Conservation (phyloP, 306 rosid genomes). For the Rubus parviflorus region DNA sequence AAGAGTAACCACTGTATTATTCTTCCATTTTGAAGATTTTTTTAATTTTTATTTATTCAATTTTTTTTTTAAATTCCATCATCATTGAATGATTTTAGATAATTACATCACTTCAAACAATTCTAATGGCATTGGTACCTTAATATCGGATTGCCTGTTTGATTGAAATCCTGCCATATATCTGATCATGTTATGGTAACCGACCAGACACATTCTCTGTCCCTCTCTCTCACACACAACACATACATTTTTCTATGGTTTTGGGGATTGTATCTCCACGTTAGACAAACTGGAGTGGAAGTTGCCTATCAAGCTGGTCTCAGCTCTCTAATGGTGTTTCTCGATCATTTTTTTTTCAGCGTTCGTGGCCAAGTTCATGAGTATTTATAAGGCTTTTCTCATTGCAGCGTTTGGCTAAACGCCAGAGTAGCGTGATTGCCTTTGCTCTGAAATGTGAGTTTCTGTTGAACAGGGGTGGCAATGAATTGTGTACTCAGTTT, state of each 20-base stretch:
- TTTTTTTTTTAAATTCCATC: not conserved
- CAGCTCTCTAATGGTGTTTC: not conserved
- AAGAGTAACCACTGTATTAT: not conserved
- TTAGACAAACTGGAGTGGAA: not conserved
- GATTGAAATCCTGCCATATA: too few relatives aligned
- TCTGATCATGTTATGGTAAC: too few relatives aligned
- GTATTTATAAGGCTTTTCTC: conserved; percentile 81
- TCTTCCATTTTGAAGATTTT: not conserved
- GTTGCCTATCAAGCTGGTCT: not conserved
- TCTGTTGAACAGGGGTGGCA: not conserved
- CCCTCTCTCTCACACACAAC: too few relatives aligned
- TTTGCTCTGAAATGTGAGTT: not conserved
- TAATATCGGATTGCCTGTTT: too few relatives aligned
- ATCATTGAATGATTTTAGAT: not conserved
- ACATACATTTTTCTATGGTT: not conserved
- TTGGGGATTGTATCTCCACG: not conserved
- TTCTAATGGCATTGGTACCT: not conserved
- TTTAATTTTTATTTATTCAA: not conserved
- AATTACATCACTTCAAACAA: not conserved
- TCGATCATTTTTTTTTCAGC: conserved; percentile 49
- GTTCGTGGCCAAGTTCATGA: conserved; percentile 94
- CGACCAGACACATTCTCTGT: too few relatives aligned
- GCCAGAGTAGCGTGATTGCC: not conserved
- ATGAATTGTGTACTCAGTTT: conserved; percentile 2
- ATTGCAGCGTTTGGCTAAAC: conserved; percentile 76